These are phyloP conservation scores for Diaporthe sp. DNA, from an alignment of 2,329 filamentous ascomycete genomes.

Conservation along the genomic window DNA sequence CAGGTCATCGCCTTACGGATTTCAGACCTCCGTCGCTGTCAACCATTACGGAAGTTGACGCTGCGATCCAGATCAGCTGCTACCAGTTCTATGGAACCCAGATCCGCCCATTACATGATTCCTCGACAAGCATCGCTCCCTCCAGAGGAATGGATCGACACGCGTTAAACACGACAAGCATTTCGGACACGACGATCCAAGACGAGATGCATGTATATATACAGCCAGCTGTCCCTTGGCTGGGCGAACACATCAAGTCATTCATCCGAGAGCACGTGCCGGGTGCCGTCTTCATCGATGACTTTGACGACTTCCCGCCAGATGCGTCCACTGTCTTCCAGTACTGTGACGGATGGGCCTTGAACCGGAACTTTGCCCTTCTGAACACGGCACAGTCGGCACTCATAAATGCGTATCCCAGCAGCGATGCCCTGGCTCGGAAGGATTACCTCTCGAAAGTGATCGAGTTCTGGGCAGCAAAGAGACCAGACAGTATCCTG, in stretches of 20 bases:
- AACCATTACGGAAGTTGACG: not conserved
- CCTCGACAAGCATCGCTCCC: conserved; percentile 22
- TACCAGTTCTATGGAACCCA: conserved; percentile 11
- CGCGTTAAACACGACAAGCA: conserved; percentile 6
- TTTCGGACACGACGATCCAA: conserved; percentile 18
- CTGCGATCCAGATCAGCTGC: not conserved
- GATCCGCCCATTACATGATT: conserved; percentile 21
- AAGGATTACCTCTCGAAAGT: conserved; percentile 53
- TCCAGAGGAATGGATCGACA: conserved; percentile 29
- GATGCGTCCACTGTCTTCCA: conserved; percentile 48
- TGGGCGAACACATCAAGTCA: conserved; percentile 49
- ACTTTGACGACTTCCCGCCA: conserved; percentile 47
- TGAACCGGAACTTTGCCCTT: conserved; percentile 51
- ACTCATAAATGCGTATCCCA: conserved; percentile 56
- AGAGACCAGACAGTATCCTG: conserved; percentile 51
- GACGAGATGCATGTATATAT: conserved; percentile 47
- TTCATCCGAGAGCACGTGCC: conserved; percentile 49
- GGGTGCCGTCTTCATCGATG: conserved; percentile 47
- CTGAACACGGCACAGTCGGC: conserved; percentile 48
- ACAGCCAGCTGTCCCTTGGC: conserved; percentile 48
- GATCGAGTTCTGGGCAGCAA: conserved; percentile 54
- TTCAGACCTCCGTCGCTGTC: not conserved
- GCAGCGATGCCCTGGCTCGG: conserved; percentile 54
- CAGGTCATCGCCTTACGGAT: not conserved
- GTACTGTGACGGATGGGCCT: conserved; percentile 52